These are phyloP conservation scores for Trametes cingulata DNA, from an alignment of 768 basidiomycete species.

Conservation along the genomic window DNA sequence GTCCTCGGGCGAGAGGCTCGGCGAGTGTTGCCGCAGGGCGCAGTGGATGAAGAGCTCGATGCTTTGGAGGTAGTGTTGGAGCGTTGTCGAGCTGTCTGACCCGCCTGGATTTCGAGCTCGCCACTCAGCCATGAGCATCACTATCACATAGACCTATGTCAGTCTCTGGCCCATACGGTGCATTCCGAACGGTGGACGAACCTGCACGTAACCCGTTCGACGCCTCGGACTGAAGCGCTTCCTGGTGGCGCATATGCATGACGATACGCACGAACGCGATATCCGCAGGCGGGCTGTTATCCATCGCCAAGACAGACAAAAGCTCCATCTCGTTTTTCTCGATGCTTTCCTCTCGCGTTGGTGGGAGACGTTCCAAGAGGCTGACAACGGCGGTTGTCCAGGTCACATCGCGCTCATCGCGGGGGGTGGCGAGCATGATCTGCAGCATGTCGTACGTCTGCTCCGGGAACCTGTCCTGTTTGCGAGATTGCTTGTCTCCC, in stretches of 20 bases:
- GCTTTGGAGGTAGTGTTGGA: slow-evolving; percentile 13
- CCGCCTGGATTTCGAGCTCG: slow-evolving; percentile 9
- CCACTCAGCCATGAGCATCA: slow-evolving; percentile 15
- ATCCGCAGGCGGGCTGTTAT: background rate
- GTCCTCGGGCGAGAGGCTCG: background rate
- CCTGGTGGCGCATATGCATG: slow-evolving; percentile 7
- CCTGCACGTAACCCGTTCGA: background rate
- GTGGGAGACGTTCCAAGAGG: background rate
- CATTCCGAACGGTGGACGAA: background rate
- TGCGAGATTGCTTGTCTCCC: background rate
- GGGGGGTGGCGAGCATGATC: background rate
- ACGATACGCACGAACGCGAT: slow-evolving; percentile 7
- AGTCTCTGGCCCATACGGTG: background rate
- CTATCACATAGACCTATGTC: background rate
- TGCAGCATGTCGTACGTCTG: slow-evolving; percentile 11
- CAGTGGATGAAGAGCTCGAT: slow-evolving; percentile 6
- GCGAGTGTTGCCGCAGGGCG: background rate
- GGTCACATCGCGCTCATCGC: background rate
- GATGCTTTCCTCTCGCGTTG: background rate
- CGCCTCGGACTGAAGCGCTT: background rate
- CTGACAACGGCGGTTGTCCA: background rate
- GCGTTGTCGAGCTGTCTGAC: slow-evolving; percentile 5
- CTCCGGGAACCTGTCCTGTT: slow-evolving; percentile 3
- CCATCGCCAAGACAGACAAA: background rate
- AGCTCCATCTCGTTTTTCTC: slow-evolving; percentile 1